A percentile compares a stretch with the other conserved stretches of the same genome.
Conservation (phyloP, 768 basidiomycete species). For the Boletus edulis region DNA sequence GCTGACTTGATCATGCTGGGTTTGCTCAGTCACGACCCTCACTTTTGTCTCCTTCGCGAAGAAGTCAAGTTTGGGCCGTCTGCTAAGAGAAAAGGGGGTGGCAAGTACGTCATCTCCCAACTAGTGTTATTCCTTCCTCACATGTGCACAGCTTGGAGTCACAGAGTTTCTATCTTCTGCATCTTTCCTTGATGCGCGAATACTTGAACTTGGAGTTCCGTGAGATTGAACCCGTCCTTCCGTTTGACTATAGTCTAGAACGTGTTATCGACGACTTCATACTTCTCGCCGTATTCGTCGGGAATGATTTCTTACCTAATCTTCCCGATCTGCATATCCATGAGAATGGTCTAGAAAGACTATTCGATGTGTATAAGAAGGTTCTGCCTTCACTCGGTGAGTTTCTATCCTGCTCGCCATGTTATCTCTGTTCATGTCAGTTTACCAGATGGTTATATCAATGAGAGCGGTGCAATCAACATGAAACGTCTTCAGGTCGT, state of each 20-base stretch:
- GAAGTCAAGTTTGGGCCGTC: conserved; percentile 96
- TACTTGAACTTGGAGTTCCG: conserved; percentile 96
- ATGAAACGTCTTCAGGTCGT: conserved; percentile 79
- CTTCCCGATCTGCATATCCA: conserved; percentile 97
- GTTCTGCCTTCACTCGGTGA: conserved; percentile 73
- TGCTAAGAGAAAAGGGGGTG: conserved; percentile 63
- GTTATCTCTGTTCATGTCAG: background rate
- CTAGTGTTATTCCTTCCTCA: conserved; percentile 6
- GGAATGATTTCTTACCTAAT: conserved; percentile 97
- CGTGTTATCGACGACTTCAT: conserved; percentile 98
- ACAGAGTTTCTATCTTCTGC: conserved; percentile 92
- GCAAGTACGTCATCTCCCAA: conserved; percentile 39
- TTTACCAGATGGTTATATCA: conserved; percentile 81
- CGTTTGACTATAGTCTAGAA: conserved; percentile 88
- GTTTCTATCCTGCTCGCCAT: conserved; percentile 12
- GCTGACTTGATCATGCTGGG: conserved; percentile 99
- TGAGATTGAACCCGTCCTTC: conserved; percentile 59
- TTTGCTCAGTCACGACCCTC: conserved; percentile 94
- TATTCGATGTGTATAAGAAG: conserved; percentile 96
- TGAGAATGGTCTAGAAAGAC: conserved; percentile 88
- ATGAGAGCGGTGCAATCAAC: conserved; percentile 84
- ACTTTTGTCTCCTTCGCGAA: conserved; percentile 95
- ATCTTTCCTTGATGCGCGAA: conserved; percentile 92
- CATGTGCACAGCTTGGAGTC: conserved; percentile 53
- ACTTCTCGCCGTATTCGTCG: conserved; percentile 93